phyloP scores from a whole-genome alignment of 345 rosid genomes.

The Lenwebbia sp. region DNA sequence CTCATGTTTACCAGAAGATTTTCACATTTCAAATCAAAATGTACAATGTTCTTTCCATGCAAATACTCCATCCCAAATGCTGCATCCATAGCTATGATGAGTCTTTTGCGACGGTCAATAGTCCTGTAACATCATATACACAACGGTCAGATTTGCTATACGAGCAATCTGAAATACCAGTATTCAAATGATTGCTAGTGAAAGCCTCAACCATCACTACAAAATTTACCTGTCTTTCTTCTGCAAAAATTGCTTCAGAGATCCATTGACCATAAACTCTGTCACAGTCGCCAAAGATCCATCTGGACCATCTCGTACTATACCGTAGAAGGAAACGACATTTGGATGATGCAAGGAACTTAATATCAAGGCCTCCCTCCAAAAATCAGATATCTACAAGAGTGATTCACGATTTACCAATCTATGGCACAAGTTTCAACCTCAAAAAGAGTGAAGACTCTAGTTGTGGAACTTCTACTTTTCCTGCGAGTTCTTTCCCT shows the following conservation, averaged over 20 bases:
- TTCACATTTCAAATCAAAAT: conserved; percentile 96
- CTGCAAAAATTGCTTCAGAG: conserved; percentile 93
- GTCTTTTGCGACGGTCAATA: conserved; percentile 98
- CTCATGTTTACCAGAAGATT: conserved; percentile 96
- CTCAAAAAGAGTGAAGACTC: not conserved
- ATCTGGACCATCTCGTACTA: conserved; percentile 98
- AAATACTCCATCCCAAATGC: conserved; percentile 99
- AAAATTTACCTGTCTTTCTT: conserved; percentile 82
- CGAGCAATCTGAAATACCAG: not conserved
- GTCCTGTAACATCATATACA: conserved; percentile 41
- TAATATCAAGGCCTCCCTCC: conserved; percentile 93
- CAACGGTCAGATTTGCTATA: not conserved
- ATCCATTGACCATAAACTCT: conserved; percentile 97
- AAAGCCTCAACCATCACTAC: conserved; percentile 2
- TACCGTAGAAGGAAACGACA: conserved; percentile 95
- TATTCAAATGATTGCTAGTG: not conserved
- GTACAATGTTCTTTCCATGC: conserved; percentile 95
- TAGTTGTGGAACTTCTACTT: not conserved
- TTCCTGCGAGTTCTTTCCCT: not conserved
- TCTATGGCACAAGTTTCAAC: not conserved
- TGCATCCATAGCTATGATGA: conserved; percentile 95
- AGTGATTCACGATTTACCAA: not conserved
- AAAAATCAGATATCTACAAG: conserved; percentile 85
- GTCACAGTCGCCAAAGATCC: conserved; percentile 95
- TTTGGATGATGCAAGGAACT: conserved; percentile 98